Evolutionary conservation across 164 flowering plant genomes (phyloP).

Genomic region (Piper longum): DNA sequence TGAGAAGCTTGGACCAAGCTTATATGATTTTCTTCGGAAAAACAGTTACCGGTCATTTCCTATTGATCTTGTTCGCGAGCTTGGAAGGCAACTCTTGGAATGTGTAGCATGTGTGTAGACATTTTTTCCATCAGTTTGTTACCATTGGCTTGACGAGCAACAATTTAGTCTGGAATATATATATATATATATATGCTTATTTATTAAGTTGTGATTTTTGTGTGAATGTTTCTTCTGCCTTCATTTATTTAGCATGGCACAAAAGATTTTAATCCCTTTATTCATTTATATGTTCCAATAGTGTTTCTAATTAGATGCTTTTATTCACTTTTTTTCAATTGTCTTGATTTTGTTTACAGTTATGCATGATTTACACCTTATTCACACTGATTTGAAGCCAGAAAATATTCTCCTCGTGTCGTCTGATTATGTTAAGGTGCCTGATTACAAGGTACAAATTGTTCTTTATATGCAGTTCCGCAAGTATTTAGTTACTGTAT

Average conservation of each 20-base stretch:
- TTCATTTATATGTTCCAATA: background rate
- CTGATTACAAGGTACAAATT: constrained; percentile 74
- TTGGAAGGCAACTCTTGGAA: constrained; percentile 98
- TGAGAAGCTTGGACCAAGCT: constrained; percentile 99
- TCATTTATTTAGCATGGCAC: too few species aligned
- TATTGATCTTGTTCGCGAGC: constrained; percentile 98
- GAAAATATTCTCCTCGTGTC: constrained; percentile 87
- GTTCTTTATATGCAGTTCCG: background rate
- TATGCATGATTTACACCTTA: constrained; percentile 84
- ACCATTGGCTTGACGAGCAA: constrained; percentile 3
- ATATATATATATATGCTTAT: background rate
- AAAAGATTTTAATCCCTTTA: too few species aligned
- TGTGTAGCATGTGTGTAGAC: constrained; percentile 99
- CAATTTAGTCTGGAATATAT: too few species aligned
- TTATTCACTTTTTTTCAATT: background rate
- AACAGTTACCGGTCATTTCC: constrained; percentile 99
- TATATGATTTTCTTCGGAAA: constrained; percentile 99
- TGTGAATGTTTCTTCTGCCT: background rate
- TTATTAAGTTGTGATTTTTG: background rate
- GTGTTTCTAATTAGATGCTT: background rate
- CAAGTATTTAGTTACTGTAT: too few species aligned
- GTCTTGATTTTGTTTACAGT: constrained; percentile 32
- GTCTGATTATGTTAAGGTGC: constrained; percentile 62
- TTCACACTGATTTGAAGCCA: constrained; percentile 96
- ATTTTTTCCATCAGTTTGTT: constrained; percentile 15